These are phyloP conservation scores for Austroboletus festivus DNA, from an alignment of 768 basidiomycete genomes.

Conservation along the genomic window DNA sequence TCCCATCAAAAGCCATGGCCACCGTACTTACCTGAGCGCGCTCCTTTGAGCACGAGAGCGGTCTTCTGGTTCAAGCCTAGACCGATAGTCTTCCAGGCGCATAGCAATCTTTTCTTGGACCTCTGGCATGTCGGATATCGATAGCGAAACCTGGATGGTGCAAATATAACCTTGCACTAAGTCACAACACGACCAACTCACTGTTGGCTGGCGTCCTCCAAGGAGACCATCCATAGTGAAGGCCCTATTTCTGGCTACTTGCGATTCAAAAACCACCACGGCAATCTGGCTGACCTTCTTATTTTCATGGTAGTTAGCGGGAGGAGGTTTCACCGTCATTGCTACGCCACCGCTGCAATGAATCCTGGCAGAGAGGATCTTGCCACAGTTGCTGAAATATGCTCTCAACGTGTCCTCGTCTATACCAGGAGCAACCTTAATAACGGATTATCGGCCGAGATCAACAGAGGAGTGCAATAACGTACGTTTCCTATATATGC, in stretches of 20 bases:
- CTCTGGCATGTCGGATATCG: slow-evolving; percentile 34
- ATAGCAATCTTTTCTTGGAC: slow-evolving; percentile 28
- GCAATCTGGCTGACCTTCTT: slow-evolving; percentile 49
- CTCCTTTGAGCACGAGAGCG: slow-evolving; percentile 21
- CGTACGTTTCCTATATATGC: slow-evolving; percentile 66
- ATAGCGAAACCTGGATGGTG: slow-evolving; percentile 23
- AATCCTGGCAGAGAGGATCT: slow-evolving; percentile 20
- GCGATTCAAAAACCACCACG: slow-evolving; percentile 42
- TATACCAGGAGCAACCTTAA: slow-evolving; percentile 33
- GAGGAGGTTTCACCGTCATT: slow-evolving; percentile 24
- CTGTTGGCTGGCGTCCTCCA: slow-evolving; percentile 39
- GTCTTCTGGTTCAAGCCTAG: slow-evolving; percentile 16
- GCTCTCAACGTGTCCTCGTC: slow-evolving; percentile 22
- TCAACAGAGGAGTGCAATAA: slow-evolving; percentile 1
- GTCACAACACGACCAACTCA: slow-evolving; percentile 26
- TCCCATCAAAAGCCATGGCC: neutral
- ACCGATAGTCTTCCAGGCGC: slow-evolving; percentile 24
- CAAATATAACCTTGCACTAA: neutral
- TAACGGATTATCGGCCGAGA: slow-evolving; percentile 4
- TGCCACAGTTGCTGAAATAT: slow-evolving; percentile 26
- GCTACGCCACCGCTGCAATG: slow-evolving; percentile 34
- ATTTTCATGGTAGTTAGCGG: slow-evolving; percentile 32
- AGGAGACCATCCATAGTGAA: slow-evolving; percentile 40
- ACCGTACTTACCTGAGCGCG: slow-evolving; percentile 17
- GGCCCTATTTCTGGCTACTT: slow-evolving; percentile 39